phyloP scores from a whole-genome alignment of 345 rosid species.

The Eucalyptus rudis region DNA sequence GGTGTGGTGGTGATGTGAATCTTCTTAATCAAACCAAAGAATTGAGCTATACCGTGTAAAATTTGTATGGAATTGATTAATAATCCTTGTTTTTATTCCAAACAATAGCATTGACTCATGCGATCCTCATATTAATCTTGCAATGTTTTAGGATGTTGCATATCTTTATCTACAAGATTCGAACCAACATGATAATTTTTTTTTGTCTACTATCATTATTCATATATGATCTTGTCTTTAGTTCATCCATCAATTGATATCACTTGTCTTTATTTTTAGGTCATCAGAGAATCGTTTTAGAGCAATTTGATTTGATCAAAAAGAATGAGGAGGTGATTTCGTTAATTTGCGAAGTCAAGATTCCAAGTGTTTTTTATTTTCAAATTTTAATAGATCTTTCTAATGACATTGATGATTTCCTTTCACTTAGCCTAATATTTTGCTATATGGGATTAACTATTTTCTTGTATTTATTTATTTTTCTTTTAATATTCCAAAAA shows the following conservation, averaged over 20 bases:
- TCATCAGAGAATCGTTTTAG: background rate
- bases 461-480: too few relatives aligned
- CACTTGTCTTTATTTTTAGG: background rate
- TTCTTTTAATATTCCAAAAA: too few relatives aligned
- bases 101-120: too few relatives aligned
- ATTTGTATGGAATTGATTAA: too few relatives aligned
- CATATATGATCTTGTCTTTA: background rate
- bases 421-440: too few relatives aligned
- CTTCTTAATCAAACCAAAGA: background rate
- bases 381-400: too few relatives aligned
- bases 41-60: background rate
- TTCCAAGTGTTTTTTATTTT: too few relatives aligned
- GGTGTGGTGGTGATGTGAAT: background rate
- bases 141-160: too few relatives aligned
- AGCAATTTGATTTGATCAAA: background rate
- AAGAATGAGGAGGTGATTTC: background rate
- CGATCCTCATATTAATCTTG: background rate
- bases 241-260: background rate
- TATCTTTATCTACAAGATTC: background rate
- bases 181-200: background rate
- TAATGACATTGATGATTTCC: too few relatives aligned
- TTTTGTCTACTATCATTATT: background rate
- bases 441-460: too few relatives aligned
- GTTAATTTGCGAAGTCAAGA: too few relatives aligned
- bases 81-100: background rate